These are phyloP conservation scores for Claviceps sorghi DNA, from an alignment of 2,329 filamentous ascomycete genomes.

Conservation along the genomic window DNA sequence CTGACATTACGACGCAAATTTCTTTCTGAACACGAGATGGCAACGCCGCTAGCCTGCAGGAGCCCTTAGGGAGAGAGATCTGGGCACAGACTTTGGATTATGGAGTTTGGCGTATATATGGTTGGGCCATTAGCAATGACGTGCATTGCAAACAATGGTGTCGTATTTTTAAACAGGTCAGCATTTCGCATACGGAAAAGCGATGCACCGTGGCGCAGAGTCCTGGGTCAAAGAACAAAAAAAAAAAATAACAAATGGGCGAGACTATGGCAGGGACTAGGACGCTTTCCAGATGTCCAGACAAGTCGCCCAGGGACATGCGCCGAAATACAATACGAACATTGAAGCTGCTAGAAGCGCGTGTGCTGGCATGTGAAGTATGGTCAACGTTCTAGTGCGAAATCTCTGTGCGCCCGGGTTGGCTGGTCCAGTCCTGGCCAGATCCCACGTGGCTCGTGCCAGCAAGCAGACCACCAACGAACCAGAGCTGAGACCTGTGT, in stretches of 20 bases:
- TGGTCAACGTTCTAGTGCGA: no score
- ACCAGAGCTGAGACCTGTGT: not conserved
- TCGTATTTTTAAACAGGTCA: not conserved
- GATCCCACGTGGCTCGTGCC: not conserved
- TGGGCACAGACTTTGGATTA: not conserved
- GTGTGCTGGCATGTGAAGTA: no score
- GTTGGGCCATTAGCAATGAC: not conserved
- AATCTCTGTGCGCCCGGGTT: no score
- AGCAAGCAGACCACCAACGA: not conserved
- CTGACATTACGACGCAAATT: not conserved
- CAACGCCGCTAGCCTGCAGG: not conserved
- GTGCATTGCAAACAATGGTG: not conserved
- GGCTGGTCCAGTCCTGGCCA: not conserved
- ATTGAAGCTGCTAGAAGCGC: no score
- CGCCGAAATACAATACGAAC: no score
- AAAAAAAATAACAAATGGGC: not conserved
- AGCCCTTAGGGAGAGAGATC: not conserved
- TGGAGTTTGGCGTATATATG: not conserved
- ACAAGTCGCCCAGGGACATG: not conserved
- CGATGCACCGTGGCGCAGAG: not conserved
- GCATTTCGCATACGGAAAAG: not conserved
- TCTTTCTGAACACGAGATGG: not conserved
- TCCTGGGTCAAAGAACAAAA: not conserved
- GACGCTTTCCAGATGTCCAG: not conserved
- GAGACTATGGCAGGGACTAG: no score